A percentile compares a stretch with the other conserved stretches of the same genome.
Evolutionary conservation across 2,329 filamentous ascomycete genomes (phyloP).

Genomic region (Fusarium xylarioides): DNA sequence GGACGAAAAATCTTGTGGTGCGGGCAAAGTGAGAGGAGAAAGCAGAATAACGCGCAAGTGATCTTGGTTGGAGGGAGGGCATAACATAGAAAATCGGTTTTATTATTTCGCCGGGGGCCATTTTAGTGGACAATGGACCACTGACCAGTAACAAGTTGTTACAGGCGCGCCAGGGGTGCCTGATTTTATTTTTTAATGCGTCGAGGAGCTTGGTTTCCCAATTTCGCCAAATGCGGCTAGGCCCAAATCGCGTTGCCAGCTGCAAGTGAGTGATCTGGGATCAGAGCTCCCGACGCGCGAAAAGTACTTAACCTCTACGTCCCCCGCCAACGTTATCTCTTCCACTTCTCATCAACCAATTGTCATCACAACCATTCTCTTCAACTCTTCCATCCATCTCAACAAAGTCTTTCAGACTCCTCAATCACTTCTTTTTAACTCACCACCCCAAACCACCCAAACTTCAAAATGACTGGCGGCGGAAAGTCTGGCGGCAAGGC

Average conservation of each 20-base stretch:
- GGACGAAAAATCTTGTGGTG: neutral
- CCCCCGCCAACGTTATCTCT: constrained; percentile 55
- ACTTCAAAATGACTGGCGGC: constrained; percentile 98
- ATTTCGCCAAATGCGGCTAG: constrained; percentile 48
- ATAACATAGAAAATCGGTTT: constrained; percentile 30
- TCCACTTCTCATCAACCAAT: constrained; percentile 48
- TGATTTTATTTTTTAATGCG: constrained; percentile 42
- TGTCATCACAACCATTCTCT: constrained; percentile 50
- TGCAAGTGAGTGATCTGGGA: constrained; percentile 63
- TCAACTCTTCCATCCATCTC: constrained; percentile 41
- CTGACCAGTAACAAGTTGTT: constrained; percentile 12
- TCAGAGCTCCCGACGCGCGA: constrained; percentile 54
- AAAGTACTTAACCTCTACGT: constrained; percentile 66
- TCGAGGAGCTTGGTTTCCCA: constrained; percentile 25
- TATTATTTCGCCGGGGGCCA: constrained; percentile 34
- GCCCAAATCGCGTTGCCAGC: constrained; percentile 39
- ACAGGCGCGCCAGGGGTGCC: constrained; percentile 32
- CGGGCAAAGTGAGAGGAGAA: neutral
- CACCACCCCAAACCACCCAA: constrained; percentile 42
- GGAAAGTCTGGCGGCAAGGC: constrained; percentile 99
- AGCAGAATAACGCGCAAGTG: constrained; percentile 24
- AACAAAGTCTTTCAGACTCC: constrained; percentile 31
- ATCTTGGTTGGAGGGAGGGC: constrained; percentile 15
- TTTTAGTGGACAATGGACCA: neutral
- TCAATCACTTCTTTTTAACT: constrained; percentile 21